phyloP scores from a whole-genome alignment of 2,329 filamentous ascomycete species.

The Colletotrichum nymphaeae region DNA sequence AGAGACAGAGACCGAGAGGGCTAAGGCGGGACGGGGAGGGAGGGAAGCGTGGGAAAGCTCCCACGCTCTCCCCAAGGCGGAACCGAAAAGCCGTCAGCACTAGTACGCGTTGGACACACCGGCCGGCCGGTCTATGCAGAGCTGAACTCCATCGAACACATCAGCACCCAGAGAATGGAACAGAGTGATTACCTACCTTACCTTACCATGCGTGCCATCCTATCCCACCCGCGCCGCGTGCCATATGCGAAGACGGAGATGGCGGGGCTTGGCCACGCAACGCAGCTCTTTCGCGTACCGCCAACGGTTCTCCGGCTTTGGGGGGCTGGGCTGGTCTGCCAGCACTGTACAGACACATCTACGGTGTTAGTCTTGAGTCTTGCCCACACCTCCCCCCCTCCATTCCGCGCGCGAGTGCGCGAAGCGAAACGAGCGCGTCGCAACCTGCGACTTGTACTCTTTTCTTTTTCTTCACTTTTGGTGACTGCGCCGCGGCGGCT shows the following conservation, averaged over 20 bases:
- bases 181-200: conserved; percentile 7
- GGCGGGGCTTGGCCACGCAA: not conserved
- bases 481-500: not conserved
- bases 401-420: not conserved
- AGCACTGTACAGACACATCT: not conserved
- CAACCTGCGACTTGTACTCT: not conserved
- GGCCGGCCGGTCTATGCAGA: not conserved
- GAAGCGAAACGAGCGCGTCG: not conserved
- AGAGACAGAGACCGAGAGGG: not conserved
- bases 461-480: too few relatives aligned
- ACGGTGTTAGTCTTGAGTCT: not conserved
- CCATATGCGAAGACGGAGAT: not conserved
- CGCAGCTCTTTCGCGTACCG: not conserved
- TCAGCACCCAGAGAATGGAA: not conserved
- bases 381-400: not conserved
- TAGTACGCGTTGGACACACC: conserved; percentile 27
- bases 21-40: too few relatives aligned
- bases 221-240: too few relatives aligned
- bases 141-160: not conserved
- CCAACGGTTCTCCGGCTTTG: not conserved
- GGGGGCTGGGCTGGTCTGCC: not conserved
- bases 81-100: conserved; percentile 21
- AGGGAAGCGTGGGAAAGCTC: too few relatives aligned
- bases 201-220: not conserved
- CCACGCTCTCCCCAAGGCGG: not conserved